Evolutionary conservation across 2,329 filamentous ascomycete species (phyloP), one percentile per base, ranked within the genome.

Genomic region (Ophiostoma perfectum): DNA sequence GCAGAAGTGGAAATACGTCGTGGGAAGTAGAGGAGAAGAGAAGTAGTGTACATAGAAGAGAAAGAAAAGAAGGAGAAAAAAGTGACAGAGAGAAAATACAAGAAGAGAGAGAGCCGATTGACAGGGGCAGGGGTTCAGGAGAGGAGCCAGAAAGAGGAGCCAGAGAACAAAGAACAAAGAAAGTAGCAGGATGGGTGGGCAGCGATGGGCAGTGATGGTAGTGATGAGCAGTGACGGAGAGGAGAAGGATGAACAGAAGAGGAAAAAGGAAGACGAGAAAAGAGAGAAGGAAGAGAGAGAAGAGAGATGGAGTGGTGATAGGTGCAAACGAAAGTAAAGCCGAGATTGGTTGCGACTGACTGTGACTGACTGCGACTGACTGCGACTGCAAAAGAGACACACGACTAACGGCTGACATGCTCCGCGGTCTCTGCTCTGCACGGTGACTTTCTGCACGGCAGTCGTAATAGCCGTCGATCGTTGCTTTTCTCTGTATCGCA

Each of bases 381-480:
- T 27, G 52, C 8, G 52, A 58, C 49, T 27, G 49, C 47, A 36
- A 18, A 27, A 27, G 27, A 27, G 27, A 1, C 27, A 27, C 27
- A 27, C 27, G 27, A 27, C 27, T 27, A 60, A 60, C 55, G 55
- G 55, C 55, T 60, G 27, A 60, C 55, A 60, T 36, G n/a, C 55
- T 60, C 8, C 49, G 8, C 27, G 27, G 27, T 27, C 27, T 27
- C 27, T 27, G 27, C 49, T 16, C n/a, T 18, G 55, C 55, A 60
- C 27, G 27, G 55, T 38, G 55, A 60, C 55, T 36, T 60, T 36
- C 55, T 60, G 27, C 55, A 60, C 55, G 55, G 55, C 27, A 60
- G 55, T 38, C 55, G 55, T 38, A 60, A 60, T 38, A 38, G 55
- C 14, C 55, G 55, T 38, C 55, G 55, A 60, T 60, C 55, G 55